A percentile compares a stretch with the other conserved stretches of the same genome.
These are phyloP conservation scores for Larix kaempferi DNA, from an alignment of 75 land plant species.

Conservation along the genomic window DNA sequence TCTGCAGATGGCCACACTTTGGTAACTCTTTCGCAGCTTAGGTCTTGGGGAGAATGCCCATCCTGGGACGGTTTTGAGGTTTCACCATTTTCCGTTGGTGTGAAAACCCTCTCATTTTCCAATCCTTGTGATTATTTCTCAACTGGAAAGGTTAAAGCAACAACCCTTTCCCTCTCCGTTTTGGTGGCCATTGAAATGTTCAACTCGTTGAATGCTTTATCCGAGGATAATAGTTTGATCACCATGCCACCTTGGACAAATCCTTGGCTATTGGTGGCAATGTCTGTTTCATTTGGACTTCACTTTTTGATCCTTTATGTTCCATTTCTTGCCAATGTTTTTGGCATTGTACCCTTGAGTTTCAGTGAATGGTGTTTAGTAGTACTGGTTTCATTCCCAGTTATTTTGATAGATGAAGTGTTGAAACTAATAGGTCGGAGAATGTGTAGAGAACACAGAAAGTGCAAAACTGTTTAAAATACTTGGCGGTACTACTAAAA, in stretches of 20 bases:
- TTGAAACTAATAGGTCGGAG: slow-evolving; percentile 70
- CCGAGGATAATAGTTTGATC: slow-evolving; percentile 80
- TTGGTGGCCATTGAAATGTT: slow-evolving; percentile 95
- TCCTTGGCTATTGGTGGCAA: slow-evolving; percentile 90
- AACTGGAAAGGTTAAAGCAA: slow-evolving; percentile 82
- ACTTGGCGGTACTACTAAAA: too few relatives aligned
- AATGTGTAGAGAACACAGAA: slow-evolving; percentile 16
- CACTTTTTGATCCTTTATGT: slow-evolving; percentile 80
- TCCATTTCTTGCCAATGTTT: slow-evolving; percentile 73
- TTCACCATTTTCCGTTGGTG: slow-evolving; percentile 64
- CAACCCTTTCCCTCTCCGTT: slow-evolving; percentile 90
- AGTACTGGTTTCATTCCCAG: slow-evolving; percentile 69
- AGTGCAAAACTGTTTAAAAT: slow-evolving; percentile 42
- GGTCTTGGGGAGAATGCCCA: slow-evolving; percentile 69
- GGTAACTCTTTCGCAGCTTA: slow-evolving; percentile 65
- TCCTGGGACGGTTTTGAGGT: slow-evolving; percentile 77
- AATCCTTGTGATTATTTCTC: slow-evolving; percentile 91
- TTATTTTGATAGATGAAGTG: slow-evolving; percentile 79
- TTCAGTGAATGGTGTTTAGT: slow-evolving; percentile 84
- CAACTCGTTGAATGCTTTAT: slow-evolving; percentile 88
- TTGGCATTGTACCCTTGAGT: slow-evolving; percentile 83
- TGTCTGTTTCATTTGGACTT: slow-evolving; percentile 71
- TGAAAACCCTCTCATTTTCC: slow-evolving; percentile 42
- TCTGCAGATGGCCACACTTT: slow-evolving; percentile 83
- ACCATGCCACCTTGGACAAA: slow-evolving; percentile 93